Conservation (phyloP, 768 basidiomycete species). For the Xanthoconium purpureum region DNA sequence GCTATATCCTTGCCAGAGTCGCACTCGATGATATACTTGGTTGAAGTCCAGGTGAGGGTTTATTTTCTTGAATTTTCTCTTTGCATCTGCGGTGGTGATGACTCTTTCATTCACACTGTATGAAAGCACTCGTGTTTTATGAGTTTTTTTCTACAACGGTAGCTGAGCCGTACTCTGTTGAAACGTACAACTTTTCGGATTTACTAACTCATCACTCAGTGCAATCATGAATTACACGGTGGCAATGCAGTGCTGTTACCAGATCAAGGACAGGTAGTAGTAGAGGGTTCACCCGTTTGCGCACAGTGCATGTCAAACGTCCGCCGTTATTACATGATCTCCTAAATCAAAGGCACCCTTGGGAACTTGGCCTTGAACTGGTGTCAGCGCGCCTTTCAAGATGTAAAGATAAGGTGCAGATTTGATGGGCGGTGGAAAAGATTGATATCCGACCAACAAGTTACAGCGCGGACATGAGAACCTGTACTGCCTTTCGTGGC, state of each 20-base stretch:
- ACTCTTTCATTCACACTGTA: constrained; percentile 73
- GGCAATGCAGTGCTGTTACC: too few species aligned
- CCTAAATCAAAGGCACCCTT: constrained; percentile 75
- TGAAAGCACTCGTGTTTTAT: constrained; percentile 52
- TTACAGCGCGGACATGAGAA: constrained; percentile 55
- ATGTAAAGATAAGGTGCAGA: constrained; percentile 79
- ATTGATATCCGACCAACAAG: constrained; percentile 64
- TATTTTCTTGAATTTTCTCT: constrained; percentile 1
- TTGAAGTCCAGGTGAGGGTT: constrained; percentile 14
- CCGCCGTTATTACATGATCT: background rate
- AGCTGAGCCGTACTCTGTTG: constrained; percentile 53
- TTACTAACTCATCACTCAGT: constrained; percentile 10
- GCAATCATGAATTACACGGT: background rate
- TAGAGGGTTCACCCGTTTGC: background rate
- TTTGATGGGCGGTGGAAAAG: constrained; percentile 71
- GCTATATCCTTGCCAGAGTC: background rate
- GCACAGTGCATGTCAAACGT: constrained; percentile 4
- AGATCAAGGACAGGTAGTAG: background rate
- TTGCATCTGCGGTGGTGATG: constrained; percentile 43
- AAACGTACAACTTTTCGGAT: background rate
- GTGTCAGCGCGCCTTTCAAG: constrained; percentile 77
- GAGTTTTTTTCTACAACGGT: constrained; percentile 78
- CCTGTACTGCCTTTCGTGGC: constrained; percentile 74
- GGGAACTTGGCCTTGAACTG: constrained; percentile 84
- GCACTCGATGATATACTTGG: background rate